Percentiles rank a stretch among this genome's conserved stretches.
phyloP scores from a whole-genome alignment of 148 eudicot species.

The Rhododendron mucronatum region DNA sequence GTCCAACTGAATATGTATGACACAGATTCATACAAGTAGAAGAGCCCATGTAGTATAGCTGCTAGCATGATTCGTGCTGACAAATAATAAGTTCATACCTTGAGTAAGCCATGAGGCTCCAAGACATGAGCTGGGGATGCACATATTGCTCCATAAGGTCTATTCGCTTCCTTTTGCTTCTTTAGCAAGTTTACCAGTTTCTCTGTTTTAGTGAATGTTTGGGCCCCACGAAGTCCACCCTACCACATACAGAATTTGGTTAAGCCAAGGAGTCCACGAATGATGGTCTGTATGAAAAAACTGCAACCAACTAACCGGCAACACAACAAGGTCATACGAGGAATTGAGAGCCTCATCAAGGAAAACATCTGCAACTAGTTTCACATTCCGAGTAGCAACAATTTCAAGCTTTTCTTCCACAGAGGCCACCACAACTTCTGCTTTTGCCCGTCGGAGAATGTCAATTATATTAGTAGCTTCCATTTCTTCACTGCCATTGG shows the following conservation, averaged over 20 bases:
- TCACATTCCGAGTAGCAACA: slow-evolving; percentile 78
- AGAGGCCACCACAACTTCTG: slow-evolving; percentile 86
- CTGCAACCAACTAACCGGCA: slow-evolving; percentile 62
- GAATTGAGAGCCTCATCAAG: slow-evolving; percentile 67
- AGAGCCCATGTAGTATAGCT: not conserved
- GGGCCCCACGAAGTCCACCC: slow-evolving; percentile 98
- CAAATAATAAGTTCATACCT: slow-evolving; percentile 41
- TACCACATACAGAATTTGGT: slow-evolving; percentile 21
- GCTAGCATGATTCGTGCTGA: not conserved
- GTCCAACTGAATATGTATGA: not conserved
- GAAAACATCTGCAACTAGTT: slow-evolving; percentile 74
- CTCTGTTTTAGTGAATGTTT: slow-evolving; percentile 72
- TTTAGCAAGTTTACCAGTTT: slow-evolving; percentile 72
- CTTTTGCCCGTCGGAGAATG: slow-evolving; percentile 79
- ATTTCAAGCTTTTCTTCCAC: slow-evolving; percentile 69
- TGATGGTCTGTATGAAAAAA: not conserved
- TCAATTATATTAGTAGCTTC: slow-evolving; percentile 91
- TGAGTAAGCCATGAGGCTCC: slow-evolving; percentile 90
- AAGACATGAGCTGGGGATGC: slow-evolving; percentile 93
- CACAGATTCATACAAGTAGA: not conserved
- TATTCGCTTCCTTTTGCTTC: slow-evolving; percentile 73
- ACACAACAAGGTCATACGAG: slow-evolving; percentile 76
- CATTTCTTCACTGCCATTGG: slow-evolving; percentile 94
- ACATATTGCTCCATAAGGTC: slow-evolving; percentile 88
- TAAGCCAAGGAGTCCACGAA: not conserved